Evolutionary conservation across 2,329 filamentous ascomycete genomes (phyloP), one percentile per base, ranked within the genome.

Genomic region (Alternaria ventricosa): DNA sequence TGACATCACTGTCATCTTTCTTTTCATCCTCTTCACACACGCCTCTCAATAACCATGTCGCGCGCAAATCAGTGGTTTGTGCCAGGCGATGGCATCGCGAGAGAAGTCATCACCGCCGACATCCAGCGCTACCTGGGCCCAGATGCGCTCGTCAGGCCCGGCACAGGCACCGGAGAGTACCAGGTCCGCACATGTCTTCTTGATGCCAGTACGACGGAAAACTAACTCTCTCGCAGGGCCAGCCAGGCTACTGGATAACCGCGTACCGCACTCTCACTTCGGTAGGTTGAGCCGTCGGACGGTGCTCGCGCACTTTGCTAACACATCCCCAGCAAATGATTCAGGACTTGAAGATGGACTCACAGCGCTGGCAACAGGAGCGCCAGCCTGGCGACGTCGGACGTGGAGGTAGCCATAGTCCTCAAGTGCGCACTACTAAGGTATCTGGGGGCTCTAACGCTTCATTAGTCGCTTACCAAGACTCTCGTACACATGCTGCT

Each of bases 101-200:
- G 84, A 71, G 81, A 84, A 75, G 83, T 85, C 75, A 85, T 85
- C 67, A 83, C 83, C 51, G 82, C 83, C 68, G 83, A 85, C 75
- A 85, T 85, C 69, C 83, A 84, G 75, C 80, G 83, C 71, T 85
- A 84, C 70, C 73, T 85, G 60, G 84, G 83, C 57, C 82, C 82
- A 65, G 83, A 85, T 78, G 84, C 84, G 53, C 82, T 83, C 61
- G 82, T 85, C 47, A 80, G 81, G 70, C 84, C 84, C 44, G 83
- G 83, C 53, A 68, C 75, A 51, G 82, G 82, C 69, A 82, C 75
- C 63, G 82, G 79, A 59, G 80, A 83, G 60, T 78, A 82, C 71
- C 78, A 83, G 77, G 82, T 84, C 70, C 77, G 79, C 68, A 64
- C 46, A 71, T 67, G 65, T 64, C 62, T 61, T 27, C 45, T 59